Evolutionary conservation across 202 grass and related monocot genomes (phyloP), one percentile per base, ranked within the genome.

Genomic region (Tripidium arundinaceum): DNA sequence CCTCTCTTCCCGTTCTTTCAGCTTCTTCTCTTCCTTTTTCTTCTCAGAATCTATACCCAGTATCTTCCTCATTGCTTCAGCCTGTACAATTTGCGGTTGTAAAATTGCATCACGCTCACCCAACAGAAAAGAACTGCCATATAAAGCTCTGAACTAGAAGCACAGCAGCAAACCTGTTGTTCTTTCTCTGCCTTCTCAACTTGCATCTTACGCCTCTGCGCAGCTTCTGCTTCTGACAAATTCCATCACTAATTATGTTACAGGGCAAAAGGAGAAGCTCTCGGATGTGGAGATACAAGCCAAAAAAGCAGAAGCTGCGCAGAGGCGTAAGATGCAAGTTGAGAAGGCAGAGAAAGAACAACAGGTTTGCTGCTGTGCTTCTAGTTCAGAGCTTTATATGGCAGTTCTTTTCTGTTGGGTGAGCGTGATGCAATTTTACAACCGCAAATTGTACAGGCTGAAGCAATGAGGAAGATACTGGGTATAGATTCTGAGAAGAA

Each of bases 161-260:
- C 8, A 82, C 34, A 75, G 62, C 40, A 52, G 81, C 4, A 22
- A 62, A 99, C 96, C 95, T 98, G 87, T 64, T 91, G 85, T 84
- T 99, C 96, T 76, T 75, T 89, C 70, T 87, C 92, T 68, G 90
- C 86, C 72, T 98, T 95, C 80, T 95, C 95, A 65, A 98, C 90
- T 95, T 98, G 95, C 92, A 98, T 95, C 85, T 93, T 98, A 68
- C 95, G 92, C 71, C 96, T 93, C 70, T 99, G 96, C 63, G 92
- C 92, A 65, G 87, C 92, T 75, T 46, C 46, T 70, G 34, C 37
- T 63, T 80, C 40, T 28, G 36, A 65, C 67, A 82, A 82, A 73
- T 82, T 24, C 18, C 8, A 43, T 77, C 49, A 11, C 70, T 76
- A 34, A 86, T 76, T 82, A 41, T 76, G 37, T 62, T 86, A 19